A percentile compares a stretch with the other conserved stretches of the same genome.
Conservation (phyloP, 2,329 filamentous ascomycete genomes). For the Penicillium expansum region DNA sequence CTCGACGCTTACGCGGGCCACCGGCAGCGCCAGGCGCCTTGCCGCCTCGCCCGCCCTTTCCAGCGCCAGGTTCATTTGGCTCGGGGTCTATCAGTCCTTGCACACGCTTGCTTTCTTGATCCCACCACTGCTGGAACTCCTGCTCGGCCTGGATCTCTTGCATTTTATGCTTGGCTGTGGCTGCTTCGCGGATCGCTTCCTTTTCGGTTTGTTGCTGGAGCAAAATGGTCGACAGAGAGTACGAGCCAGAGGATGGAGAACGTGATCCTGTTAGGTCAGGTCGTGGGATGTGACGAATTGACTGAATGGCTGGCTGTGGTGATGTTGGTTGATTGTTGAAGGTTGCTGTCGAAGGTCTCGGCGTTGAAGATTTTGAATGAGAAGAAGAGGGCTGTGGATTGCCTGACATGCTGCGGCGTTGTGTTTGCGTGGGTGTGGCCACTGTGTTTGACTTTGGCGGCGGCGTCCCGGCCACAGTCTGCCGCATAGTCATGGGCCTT, state of each 20-base stretch:
- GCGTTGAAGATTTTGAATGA: slow-evolving; percentile 16
- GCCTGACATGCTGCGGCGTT: slow-evolving; percentile 39
- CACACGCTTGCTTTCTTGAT: slow-evolving; percentile 39
- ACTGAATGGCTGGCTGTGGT: slow-evolving; percentile 37
- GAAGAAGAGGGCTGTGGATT: slow-evolving; percentile 16
- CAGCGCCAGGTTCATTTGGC: slow-evolving; percentile 11
- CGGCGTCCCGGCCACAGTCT: slow-evolving; percentile 54
- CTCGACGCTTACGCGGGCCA: slow-evolving; percentile 18
- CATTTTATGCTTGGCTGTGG: slow-evolving; percentile 75
- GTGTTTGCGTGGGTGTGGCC: slow-evolving; percentile 46
- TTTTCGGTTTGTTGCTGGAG: slow-evolving; percentile 83
- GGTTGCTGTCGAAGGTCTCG: slow-evolving; percentile 32
- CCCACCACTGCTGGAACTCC: slow-evolving; percentile 73
- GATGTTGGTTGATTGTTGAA: slow-evolving; percentile 25
- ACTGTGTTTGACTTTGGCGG: slow-evolving; percentile 26
- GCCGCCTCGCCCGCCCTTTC: slow-evolving; percentile 17
- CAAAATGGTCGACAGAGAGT: slow-evolving; percentile 85
- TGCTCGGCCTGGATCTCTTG: slow-evolving; percentile 97
- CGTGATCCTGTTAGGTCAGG: slow-evolving; percentile 27
- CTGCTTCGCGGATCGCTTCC: slow-evolving; percentile 74
- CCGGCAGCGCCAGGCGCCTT: slow-evolving; percentile 11
- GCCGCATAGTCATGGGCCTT: slow-evolving; percentile 58
- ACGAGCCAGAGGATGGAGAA: slow-evolving; percentile 61
- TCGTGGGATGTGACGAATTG: slow-evolving; percentile 51
- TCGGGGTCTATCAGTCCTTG: slow-evolving; percentile 33